Conservation (phyloP, 306 rosid species). For the Cucumis sativus region DNA sequence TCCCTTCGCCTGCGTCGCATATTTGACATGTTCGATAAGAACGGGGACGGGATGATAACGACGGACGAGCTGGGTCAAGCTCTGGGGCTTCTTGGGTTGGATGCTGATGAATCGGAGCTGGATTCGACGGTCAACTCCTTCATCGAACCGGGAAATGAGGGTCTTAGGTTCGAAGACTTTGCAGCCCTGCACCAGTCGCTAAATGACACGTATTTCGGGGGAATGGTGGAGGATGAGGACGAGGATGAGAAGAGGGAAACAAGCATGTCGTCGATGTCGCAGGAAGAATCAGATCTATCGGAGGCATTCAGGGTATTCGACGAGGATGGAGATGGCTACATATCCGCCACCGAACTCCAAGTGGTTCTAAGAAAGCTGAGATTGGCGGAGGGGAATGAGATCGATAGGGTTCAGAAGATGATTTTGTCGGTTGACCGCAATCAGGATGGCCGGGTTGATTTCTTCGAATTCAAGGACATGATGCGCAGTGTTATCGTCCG, state of each 20-base stretch:
- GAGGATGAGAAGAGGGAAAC: neutral
- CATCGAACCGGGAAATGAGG: slow-evolving; percentile 35
- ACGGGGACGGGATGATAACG: slow-evolving; percentile 44
- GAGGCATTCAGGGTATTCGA: slow-evolving; percentile 95
- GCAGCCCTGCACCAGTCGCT: slow-evolving; percentile 39
- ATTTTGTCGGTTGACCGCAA: slow-evolving; percentile 62
- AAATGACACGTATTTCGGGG: slow-evolving; percentile 39
- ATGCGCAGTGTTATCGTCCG: slow-evolving; percentile 40
- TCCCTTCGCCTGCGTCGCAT: slow-evolving; percentile 58
- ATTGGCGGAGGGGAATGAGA: slow-evolving; percentile 42
- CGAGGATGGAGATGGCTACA: slow-evolving; percentile 69
- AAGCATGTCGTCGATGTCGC: neutral
- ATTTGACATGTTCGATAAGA: slow-evolving; percentile 64
- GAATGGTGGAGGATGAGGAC: neutral
- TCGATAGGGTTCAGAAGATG: slow-evolving; percentile 56
- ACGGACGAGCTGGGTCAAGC: slow-evolving; percentile 47
- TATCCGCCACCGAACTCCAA: slow-evolving; percentile 68
- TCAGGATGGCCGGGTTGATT: slow-evolving; percentile 69
- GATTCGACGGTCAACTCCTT: slow-evolving; percentile 24
- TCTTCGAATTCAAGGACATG: slow-evolving; percentile 74
- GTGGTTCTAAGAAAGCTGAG: slow-evolving; percentile 61
- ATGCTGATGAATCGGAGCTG: slow-evolving; percentile 34
- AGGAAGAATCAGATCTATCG: slow-evolving; percentile 45
- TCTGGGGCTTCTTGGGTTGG: slow-evolving; percentile 40
- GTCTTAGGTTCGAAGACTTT: slow-evolving; percentile 55